phyloP scores from a whole-genome alignment of 495 filamentous ascomycete species.

The Parmelia sp. region DNA sequence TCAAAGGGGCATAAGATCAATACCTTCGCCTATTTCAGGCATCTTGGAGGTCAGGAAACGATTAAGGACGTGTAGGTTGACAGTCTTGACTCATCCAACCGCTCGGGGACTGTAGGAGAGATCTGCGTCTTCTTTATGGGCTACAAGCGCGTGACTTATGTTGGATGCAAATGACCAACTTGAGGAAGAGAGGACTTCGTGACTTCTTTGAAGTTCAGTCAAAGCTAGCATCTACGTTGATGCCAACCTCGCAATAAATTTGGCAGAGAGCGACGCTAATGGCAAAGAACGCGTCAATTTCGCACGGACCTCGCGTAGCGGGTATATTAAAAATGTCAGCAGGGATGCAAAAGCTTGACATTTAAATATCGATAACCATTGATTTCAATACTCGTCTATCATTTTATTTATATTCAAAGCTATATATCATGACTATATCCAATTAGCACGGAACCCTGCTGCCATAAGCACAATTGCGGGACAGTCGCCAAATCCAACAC shows the following conservation, averaged over 20 bases:
- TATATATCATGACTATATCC: no score
- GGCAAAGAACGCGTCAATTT: neutral
- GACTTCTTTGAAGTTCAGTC: neutral
- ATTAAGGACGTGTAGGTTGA: neutral
- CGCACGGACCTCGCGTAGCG: neutral
- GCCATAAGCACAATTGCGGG: no score
- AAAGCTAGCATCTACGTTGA: neutral
- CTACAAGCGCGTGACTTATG: no score
- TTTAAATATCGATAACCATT: no score
- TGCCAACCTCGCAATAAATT: neutral
- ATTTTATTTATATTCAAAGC: no score
- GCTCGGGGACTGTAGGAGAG: neutral
- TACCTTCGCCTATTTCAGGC: slow-evolving; percentile 76
- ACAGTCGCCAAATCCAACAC: no score
- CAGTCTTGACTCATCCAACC: neutral
- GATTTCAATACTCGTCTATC: no score
- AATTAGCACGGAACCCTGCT: no score
- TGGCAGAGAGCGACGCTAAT: neutral
- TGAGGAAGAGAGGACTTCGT: neutral
- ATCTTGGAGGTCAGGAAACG: slow-evolving; percentile 38
- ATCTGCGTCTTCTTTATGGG: no score
- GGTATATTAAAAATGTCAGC: no score
- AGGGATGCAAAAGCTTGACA: no score
- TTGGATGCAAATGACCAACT: neutral
- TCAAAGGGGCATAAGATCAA: slow-evolving; percentile 3